Conservation (phyloP, 371 early-diverging fungal species). For the Mucor racemosus region DNA sequence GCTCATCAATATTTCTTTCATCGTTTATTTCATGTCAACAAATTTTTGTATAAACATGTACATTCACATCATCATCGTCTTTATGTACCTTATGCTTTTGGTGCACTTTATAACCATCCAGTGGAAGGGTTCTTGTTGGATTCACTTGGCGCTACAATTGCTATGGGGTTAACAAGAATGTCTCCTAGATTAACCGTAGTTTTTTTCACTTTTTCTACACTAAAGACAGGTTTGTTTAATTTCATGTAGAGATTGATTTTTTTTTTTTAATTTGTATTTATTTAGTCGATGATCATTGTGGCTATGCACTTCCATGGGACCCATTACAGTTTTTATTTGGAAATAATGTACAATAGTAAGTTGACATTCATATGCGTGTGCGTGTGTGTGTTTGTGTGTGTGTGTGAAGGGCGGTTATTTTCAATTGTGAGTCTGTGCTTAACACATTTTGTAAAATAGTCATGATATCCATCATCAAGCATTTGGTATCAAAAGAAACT, state of each 20-base stretch:
- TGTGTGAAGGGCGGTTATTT: background rate
- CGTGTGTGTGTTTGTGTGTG: background rate
- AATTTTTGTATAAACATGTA: slow-evolving; percentile 68
- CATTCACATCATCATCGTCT: slow-evolving; percentile 78
- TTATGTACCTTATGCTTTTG: slow-evolving; percentile 75
- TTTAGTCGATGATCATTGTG: slow-evolving; percentile 74
- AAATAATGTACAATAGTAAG: slow-evolving; percentile 75
- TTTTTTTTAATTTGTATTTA: background rate
- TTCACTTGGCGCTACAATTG: slow-evolving; percentile 70
- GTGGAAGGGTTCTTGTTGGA: slow-evolving; percentile 78
- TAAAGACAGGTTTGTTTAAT: slow-evolving; percentile 59
- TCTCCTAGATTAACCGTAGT: slow-evolving; percentile 66
- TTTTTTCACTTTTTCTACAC: slow-evolving; percentile 71
- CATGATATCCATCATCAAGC: slow-evolving; percentile 67
- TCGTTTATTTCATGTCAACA: slow-evolving; percentile 66
- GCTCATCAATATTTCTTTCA: slow-evolving; percentile 77
- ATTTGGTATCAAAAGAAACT: slow-evolving; percentile 64
- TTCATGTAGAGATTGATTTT: slow-evolving; percentile 45
- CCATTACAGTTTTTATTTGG: slow-evolving; percentile 61
- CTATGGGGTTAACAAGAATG: slow-evolving; percentile 69
- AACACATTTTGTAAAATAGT: slow-evolving; percentile 30
- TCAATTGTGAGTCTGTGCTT: background rate
- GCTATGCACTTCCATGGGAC: slow-evolving; percentile 74
- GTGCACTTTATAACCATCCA: slow-evolving; percentile 81
- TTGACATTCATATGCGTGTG: slow-evolving; percentile 1